Base-by-base conservation (phyloP, 495 filamentous ascomycete species). In the Clohesyomyces aquaticus region DNA sequence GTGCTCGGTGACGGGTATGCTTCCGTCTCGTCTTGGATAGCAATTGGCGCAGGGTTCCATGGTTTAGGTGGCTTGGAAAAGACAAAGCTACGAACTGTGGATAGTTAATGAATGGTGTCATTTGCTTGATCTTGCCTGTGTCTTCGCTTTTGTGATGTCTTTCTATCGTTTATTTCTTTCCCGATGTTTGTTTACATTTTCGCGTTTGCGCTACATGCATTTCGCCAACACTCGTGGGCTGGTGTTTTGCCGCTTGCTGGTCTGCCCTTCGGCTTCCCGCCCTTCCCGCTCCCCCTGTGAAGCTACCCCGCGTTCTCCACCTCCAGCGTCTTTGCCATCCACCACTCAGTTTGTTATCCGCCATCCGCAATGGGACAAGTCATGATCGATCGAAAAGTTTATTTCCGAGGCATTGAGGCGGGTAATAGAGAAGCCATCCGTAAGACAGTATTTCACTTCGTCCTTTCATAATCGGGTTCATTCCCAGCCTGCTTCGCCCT, bases 41-140 rank as follows among this genome's bases (percentile, higher is more conserved):
- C 62, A 42, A 28, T 21, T 59, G 55, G 62, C 62, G 46, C 48
- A 29, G 18, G 43, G 25, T 54, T 66, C 51, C 50, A 16, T 6
- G 50, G 51, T 51, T 12, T 43, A 43, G 2, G 50, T 56, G 57
- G 29, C 32, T n/a, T 52, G 47, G 54, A 50, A 60, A 54, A 54
- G 56, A 0, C 50, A 10, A 21, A 51, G 47, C 35, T 42, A 54
- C 47, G n/a, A 59, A 45, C 47, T 66, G 63, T 66, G 56, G 63
- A 66, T 66, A 66, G 52, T 66, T 65, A 65, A 65, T 65, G 62
- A 55, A 66, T 50, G 63, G 63, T 55, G 63, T 66, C 62, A 29
- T 25, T 57, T 58, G 46, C 41, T 58, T 51, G 29, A 16, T 51
- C 25, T 19, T 42, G 19, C 21, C n/a, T 14, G 51, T 59, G 3